Conservation (phyloP, 2,329 filamentous ascomycete genomes). For the Hysterium pulicare region DNA sequence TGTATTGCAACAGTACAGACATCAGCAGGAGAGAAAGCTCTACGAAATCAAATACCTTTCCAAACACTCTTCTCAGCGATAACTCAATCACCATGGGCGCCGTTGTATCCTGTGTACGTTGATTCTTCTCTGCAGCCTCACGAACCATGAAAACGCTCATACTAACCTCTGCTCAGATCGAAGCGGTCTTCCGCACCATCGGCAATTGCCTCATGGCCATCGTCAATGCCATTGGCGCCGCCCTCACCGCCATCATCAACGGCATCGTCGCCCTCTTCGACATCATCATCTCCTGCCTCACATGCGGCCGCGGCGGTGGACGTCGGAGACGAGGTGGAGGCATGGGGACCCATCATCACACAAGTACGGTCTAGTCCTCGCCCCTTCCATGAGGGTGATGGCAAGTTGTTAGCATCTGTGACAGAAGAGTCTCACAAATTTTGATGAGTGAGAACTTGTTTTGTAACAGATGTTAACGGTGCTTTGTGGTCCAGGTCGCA, state of each 20-base stretch:
- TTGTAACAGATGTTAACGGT: neutral
- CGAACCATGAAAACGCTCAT: slow-evolving; percentile 16
- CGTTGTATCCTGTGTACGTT: slow-evolving; percentile 77
- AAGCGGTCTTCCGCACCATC: slow-evolving; percentile 46
- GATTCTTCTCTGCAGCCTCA: neutral
- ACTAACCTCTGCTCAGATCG: slow-evolving; percentile 27
- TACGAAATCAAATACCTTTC: neutral
- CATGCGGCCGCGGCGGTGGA: slow-evolving; percentile 45
- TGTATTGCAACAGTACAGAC: neutral
- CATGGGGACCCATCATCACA: slow-evolving; percentile 31
- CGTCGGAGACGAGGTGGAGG: slow-evolving; percentile 28
- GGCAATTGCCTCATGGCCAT: slow-evolving; percentile 46
- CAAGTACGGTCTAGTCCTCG: slow-evolving; percentile 39
- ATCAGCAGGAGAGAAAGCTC: neutral
- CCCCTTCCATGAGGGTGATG: no score
- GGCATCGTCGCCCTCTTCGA: slow-evolving; percentile 49
- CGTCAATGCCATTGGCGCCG: slow-evolving; percentile 45
- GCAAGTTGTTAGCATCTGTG: no score
- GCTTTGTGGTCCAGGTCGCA: neutral
- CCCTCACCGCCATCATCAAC: slow-evolving; percentile 47
- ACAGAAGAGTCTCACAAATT: no score
- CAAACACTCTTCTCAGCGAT: slow-evolving; percentile 1
- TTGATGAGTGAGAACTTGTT: no score
- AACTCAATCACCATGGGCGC: slow-evolving; percentile 65
- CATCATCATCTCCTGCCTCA: slow-evolving; percentile 50